These are phyloP conservation scores for Tricladium varicosporioides DNA, from an alignment of 2,329 filamentous ascomycete species.

Conservation along the genomic window DNA sequence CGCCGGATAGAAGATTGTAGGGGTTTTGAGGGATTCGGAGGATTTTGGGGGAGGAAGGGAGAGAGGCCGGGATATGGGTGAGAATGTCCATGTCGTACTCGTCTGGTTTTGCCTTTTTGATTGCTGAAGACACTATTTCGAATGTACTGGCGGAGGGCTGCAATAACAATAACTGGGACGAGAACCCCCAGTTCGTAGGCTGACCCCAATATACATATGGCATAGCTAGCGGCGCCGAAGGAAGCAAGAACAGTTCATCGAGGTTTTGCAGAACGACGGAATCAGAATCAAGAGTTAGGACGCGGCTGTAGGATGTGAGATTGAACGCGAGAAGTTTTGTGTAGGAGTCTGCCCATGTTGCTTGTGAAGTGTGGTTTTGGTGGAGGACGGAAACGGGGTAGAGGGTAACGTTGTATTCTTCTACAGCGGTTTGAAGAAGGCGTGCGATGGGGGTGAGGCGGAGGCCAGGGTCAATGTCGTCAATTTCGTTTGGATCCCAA, in stretches of 20 bases:
- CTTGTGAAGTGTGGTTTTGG: slow-evolving; percentile 13
- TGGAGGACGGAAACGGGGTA: slow-evolving; percentile 25
- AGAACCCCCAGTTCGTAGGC: slow-evolving; percentile 24
- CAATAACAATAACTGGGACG: slow-evolving; percentile 26
- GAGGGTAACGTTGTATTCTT: slow-evolving; percentile 26
- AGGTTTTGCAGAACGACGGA: slow-evolving; percentile 25
- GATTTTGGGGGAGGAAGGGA: slow-evolving; percentile 31
- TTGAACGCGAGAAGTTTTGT: slow-evolving; percentile 32
- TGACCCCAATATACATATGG: slow-evolving; percentile 28
- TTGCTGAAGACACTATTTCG: slow-evolving; percentile 18
- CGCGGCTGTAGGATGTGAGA: slow-evolving; percentile 27
- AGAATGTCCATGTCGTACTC: slow-evolving; percentile 35
- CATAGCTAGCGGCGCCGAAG: slow-evolving; percentile 27
- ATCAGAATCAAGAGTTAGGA: slow-evolving; percentile 27
- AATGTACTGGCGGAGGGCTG: slow-evolving; percentile 23
- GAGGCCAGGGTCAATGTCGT: slow-evolving; percentile 15
- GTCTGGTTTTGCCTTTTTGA: slow-evolving; percentile 16
- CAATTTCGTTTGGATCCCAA: slow-evolving; percentile 26
- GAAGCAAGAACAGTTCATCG: slow-evolving; percentile 30
- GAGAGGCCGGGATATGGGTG: slow-evolving; percentile 51
- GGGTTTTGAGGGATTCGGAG: slow-evolving; percentile 55
- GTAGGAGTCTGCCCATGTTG: slow-evolving; percentile 27
- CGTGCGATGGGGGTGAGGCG: slow-evolving; percentile 25
- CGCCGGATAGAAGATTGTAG: slow-evolving; percentile 41
- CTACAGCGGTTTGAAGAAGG: slow-evolving; percentile 23